phyloP scores from a whole-genome alignment of 2,329 filamentous ascomycete genomes.

The Colletotrichum musicola region DNA sequence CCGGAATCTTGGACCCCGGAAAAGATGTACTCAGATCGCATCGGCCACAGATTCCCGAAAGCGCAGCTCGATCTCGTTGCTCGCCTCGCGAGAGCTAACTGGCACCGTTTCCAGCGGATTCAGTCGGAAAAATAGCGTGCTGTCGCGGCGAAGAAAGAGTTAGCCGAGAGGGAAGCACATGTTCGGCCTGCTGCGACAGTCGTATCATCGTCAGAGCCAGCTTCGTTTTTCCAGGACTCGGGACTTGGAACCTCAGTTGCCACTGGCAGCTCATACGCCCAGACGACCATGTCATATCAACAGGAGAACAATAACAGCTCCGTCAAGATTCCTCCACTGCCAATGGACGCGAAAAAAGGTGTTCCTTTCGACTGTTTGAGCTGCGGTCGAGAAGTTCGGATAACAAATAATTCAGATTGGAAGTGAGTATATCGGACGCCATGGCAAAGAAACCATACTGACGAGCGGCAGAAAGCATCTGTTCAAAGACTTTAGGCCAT shows the following conservation, averaged over 20 bases:
- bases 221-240: conserved; percentile 3
- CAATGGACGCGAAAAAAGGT: background rate
- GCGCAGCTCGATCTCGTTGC: background rate
- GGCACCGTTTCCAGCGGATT: conserved; percentile 11
- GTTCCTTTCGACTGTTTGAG: conserved; percentile 7
- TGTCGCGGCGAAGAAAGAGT: background rate
- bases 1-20: no score
- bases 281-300: conserved; percentile 20
- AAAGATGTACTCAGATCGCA: conserved; percentile 7
- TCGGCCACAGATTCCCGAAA: conserved; percentile 6
- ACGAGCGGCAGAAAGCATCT: conserved; percentile 3
- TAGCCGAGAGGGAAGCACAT: no score
- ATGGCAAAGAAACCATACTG: background rate
- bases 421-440: conserved; percentile 6
- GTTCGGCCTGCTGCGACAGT: no score
- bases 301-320: background rate
- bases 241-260: conserved; percentile 5
- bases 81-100: conserved; percentile 1
- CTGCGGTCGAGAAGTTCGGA: background rate
- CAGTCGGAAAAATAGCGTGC: background rate
- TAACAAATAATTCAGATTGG: conserved; percentile 1
- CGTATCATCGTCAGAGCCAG: background rate
- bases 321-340: conserved; percentile 2
- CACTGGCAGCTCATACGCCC: conserved; percentile 7
- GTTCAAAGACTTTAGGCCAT: conserved; percentile 8